phyloP scores from a whole-genome alignment of 139 green algal genomes.

The Picochlorum sp. region DNA sequence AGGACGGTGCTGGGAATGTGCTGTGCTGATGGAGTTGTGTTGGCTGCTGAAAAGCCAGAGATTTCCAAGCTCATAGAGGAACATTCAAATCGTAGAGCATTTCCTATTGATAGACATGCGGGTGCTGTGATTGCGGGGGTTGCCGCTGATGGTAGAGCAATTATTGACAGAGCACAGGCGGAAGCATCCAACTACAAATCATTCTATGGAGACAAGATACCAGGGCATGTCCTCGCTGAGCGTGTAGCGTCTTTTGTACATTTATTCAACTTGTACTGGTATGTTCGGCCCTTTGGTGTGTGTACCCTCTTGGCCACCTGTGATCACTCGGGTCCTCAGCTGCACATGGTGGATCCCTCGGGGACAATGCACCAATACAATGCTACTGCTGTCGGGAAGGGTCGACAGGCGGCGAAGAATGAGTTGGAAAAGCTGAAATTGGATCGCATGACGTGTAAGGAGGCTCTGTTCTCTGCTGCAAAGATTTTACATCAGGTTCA shows the following conservation, averaged over 20 bases:
- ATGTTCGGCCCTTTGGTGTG: slow-evolving; percentile 67
- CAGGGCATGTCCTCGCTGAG: slow-evolving; percentile 81
- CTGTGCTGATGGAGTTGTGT: slow-evolving; percentile 94
- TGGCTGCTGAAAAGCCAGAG: slow-evolving; percentile 92
- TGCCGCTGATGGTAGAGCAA: slow-evolving; percentile 69
- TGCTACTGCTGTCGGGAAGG: slow-evolving; percentile 93
- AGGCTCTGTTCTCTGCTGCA: slow-evolving; percentile 82
- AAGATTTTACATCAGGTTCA: slow-evolving; percentile 92
- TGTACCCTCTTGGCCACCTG: slow-evolving; percentile 70
- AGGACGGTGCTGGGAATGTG: slow-evolving; percentile 87
- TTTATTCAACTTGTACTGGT: slow-evolving; percentile 97
- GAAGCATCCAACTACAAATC: slow-evolving; percentile 26
- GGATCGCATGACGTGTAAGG: slow-evolving; percentile 71
- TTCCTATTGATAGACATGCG: slow-evolving; percentile 77
- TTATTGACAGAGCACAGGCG: slow-evolving; percentile 70
- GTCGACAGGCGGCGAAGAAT: slow-evolving; percentile 88
- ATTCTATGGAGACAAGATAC: slow-evolving; percentile 90
- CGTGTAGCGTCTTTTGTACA: slow-evolving; percentile 87
- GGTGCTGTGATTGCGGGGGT: slow-evolving; percentile 66
- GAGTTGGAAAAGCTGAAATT: slow-evolving; percentile 98
- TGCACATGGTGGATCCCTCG: slow-evolving; percentile 87
- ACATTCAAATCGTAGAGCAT: slow-evolving; percentile 78
- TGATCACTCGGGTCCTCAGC: slow-evolving; percentile 72
- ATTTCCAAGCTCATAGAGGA: slow-evolving; percentile 92
- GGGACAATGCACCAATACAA: slow-evolving; percentile 76